Evolutionary conservation across 1,139 yeast genomes (phyloP), one percentile per base, ranked within the genome.

Genomic region (Candida tetrigidarum): DNA sequence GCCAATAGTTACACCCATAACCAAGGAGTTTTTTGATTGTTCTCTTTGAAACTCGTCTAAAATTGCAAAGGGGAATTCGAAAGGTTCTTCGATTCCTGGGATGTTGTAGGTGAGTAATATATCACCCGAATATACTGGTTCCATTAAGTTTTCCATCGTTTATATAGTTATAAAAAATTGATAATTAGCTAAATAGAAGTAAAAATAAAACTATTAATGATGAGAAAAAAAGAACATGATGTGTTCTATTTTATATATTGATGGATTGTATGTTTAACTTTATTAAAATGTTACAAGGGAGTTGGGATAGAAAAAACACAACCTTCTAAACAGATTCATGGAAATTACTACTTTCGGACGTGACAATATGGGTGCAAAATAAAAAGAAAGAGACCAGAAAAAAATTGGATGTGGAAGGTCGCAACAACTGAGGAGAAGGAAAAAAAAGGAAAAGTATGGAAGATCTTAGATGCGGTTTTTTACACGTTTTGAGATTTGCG

Each of bases 1-100:
- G 1, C 74, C 75, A 12, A 70, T 54, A 4, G 64, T 59, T 9
- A 57, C 54, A 3, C 69, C 69, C 45, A 46, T 43, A 6, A 49
- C 34, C 11, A 46, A 34, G 15, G 43, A 45, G 15, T 32, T 35
- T 20, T 39, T 15, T 18, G 45, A 16, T 33, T 41, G 43, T 6
- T 27, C 27, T 5, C 12, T 20, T 25, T 41, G 47, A 19, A 27
- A 49, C 2, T 8, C 10, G 23, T 49, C 50, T 14, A 49, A 14
- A 4, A 32, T 33, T 5, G 3, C 5, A 18, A 49, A 49, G 11
- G 51, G 48, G 12, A 49, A 29, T 26, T 44, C 34, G 9, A 42
- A 16, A 2, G 42, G 41, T 11, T 43, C 45, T 20, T 42, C 38
- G 10, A 36, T 16, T 22, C 42, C 45, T 5, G 51, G 50, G 26